Evolutionary conservation across 1,284 basidiomycete species (phyloP).

Genomic region (Sanguinoderma infundibulare): DNA sequence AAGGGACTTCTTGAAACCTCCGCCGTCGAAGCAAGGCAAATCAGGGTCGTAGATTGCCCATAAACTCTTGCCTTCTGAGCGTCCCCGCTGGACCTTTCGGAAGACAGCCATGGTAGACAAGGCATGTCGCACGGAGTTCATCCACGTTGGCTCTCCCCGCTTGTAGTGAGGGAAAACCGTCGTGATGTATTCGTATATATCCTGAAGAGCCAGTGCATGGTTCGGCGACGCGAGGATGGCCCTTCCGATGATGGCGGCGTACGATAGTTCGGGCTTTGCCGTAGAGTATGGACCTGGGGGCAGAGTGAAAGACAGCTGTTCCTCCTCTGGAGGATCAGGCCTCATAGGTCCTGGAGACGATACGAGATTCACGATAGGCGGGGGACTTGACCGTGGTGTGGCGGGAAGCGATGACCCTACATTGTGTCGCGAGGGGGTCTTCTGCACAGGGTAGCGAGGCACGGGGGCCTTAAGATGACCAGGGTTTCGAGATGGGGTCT

Average conservation of each 20-base stretch:
- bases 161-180: constrained; percentile 94
- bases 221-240: constrained; percentile 87
- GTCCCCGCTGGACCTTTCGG: constrained; percentile 69
- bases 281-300: constrained; percentile 83
- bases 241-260: constrained; percentile 95
- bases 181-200: constrained; percentile 96
- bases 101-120: constrained; percentile 84
- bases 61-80: constrained; percentile 69
- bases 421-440: constrained; percentile 30
- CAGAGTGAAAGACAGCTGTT: constrained; percentile 71
- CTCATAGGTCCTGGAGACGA: constrained; percentile 80
- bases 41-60: constrained; percentile 82
- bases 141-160: constrained; percentile 93
- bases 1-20: constrained; percentile 71
- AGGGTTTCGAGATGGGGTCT: constrained; percentile 26
- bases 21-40: constrained; percentile 69
- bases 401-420: constrained; percentile 47
- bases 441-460: constrained; percentile 13
- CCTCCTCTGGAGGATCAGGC: constrained; percentile 60
- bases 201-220: constrained; percentile 88
- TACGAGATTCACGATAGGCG: constrained; percentile 66
- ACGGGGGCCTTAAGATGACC: constrained; percentile 24
- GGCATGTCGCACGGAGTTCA: constrained; percentile 90
- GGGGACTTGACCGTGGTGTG: constrained; percentile 55
- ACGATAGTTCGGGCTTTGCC: constrained; percentile 84